Base-by-base conservation (phyloP, 371 early-diverging fungal genomes). In the Mortierella sp. region DNA sequence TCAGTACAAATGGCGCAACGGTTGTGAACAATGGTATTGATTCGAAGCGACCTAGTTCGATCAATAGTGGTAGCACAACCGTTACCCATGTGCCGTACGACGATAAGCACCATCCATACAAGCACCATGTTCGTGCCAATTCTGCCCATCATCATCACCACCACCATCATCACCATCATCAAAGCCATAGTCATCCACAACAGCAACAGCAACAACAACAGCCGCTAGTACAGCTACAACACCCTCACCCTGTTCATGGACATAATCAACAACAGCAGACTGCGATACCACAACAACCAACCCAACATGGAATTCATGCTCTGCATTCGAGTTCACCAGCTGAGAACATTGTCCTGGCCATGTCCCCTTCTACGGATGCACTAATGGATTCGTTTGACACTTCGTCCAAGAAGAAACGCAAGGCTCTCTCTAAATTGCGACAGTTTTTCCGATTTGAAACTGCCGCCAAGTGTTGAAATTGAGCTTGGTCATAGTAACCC, bases 361-460 rank as follows among this genome's bases (percentile, higher is more conserved):
- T 76, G 68, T 71, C 67, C 12, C 67, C 72, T 6, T 76, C 76
- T 1, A 67, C 47, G 2, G 76, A 71, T 16, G 71, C 64, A 4
- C 44, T 75, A 0, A 55, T 60, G 37, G 68, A 68, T 28, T 57
- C 67, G 52, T 60, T 67, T 25, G 76, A 75, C n/a, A 30, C 58
- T 0, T 63, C 76, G 57, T 67, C 60, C 28, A 71, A 76, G 57
- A 71, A 71, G 65, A 76, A 71, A 64, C 59, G 76, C 28, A 66
- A 68, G 58, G 64, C 76, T 0, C 44, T 76, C 57, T 67, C 72
- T 16, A 76, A 76, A 48, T 68, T 76, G 5, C 76, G 76, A 26
- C 76, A 76, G 43, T 71, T 76, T 58, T 76, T 76, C 60, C 76
- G 76, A 6, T 64, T 71, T 37, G 76, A 76, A 19, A 67, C 68